Evolutionary conservation across 2,329 filamentous ascomycete species (phyloP), one percentile per base, ranked within the genome.

Genomic region (Botryotinia narcissicola): DNA sequence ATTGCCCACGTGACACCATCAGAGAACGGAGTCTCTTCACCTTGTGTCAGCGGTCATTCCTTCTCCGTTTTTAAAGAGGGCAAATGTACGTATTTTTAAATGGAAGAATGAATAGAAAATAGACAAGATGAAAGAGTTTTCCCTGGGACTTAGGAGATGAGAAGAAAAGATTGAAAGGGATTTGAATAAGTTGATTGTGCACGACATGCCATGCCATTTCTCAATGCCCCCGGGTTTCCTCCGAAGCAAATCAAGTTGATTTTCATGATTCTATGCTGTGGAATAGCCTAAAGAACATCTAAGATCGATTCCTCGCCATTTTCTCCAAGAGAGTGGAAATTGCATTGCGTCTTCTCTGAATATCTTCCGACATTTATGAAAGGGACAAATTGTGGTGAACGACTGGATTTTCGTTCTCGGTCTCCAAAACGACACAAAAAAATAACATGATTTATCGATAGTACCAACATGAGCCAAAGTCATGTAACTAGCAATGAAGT

Each of bases 191-290:
- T 16, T 54, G 51, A 14, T 54, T n/a, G 51, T 54, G 14, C 5
- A 18, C 5, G 16, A 54, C 2, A 0, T 1, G n/a, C 7, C 2
- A 0, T 12, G 8, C 2, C 25, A 54, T 54, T 29, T 22, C 4
- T 6, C 12, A 54, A 54, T 16, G 12, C 0, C 14, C 2, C n/a
- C 51, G 6, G 14, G 5, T 54, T 8, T 16, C 3, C 18, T 14
- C n/a, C 5, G 14, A 29, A 8, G 29, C 18, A 1, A 18, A 18
- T 3, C 14, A 29, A 1, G 6, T 18, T 7, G 6, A 29, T 54
- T 4, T 3, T 54, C 51, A 18, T 2, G 29, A 54, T 29, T 14
- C 51, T 6, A 8, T 29, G 16, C n/a, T 54, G 51, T 14, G n/a
- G 1, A 8, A 54, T 29, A 4, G 51, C n/a, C 14, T 3, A 10